A percentile compares a stretch with the other conserved stretches of the same genome.
Conservation (phyloP, 257 asterid species). For the Thymus mandschuricus region DNA sequence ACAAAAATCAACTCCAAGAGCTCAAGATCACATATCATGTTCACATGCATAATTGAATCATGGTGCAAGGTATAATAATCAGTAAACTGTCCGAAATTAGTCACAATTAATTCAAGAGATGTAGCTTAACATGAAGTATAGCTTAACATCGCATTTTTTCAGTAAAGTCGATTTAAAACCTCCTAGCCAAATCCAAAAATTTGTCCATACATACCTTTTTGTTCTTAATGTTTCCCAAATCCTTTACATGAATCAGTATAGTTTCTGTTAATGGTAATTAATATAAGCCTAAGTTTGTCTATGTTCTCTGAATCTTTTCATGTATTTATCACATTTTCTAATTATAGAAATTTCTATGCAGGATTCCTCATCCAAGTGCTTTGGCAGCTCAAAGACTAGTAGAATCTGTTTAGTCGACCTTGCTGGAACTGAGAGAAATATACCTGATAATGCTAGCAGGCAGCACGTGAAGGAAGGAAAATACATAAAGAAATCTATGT, state of each 20-base stretch:
- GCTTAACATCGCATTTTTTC: background rate
- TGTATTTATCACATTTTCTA: conserved; percentile 4
- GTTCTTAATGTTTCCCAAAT: background rate
- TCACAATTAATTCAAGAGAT: too few relatives aligned
- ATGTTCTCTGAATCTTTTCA: background rate
- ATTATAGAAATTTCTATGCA: conserved; percentile 34
- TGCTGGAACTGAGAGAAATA: conserved; percentile 83
- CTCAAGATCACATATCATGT: conserved; percentile 92
- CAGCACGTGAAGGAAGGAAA: conserved; percentile 80
- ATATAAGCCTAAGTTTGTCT: background rate
- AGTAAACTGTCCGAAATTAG: too few relatives aligned
- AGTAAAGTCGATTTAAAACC: background rate
- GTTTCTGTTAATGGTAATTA: conserved; percentile 1
- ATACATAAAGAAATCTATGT: conserved; percentile 83
- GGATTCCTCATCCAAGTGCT: conserved; percentile 90
- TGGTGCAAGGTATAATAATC: conserved; percentile 82
- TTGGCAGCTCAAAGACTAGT: conserved; percentile 90
- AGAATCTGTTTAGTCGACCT: conserved; percentile 88
- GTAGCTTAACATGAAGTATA: too few relatives aligned
- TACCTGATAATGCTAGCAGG: conserved; percentile 66
- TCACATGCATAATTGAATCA: conserved; percentile 88
- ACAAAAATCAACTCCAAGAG: conserved; percentile 90
- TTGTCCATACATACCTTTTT: background rate
- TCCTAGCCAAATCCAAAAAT: background rate
- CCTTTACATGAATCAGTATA: conserved; percentile 1